A percentile compares a stretch with the other conserved stretches of the same genome.
phyloP scores from a whole-genome alignment of 257 asterid species.

The Solanum clarkiae region DNA sequence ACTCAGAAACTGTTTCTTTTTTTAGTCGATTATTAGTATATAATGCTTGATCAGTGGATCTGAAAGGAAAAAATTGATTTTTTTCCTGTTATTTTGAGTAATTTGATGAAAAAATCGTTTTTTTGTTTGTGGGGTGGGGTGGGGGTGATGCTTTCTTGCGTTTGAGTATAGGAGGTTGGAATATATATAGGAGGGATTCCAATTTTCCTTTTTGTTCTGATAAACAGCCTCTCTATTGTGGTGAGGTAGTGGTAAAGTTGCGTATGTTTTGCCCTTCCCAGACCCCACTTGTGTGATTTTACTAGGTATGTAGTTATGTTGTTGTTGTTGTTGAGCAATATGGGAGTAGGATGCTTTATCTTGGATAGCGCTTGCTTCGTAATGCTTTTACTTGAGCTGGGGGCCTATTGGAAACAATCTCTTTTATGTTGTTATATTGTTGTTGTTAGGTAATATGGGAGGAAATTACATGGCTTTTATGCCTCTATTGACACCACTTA shows the following conservation, averaged over 20 bases:
- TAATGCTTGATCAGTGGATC: not conserved
- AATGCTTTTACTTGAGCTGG: not conserved
- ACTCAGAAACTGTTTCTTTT: not conserved
- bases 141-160: not conserved
- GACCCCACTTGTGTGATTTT: no score
- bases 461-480: not conserved
- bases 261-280: no score
- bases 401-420: not conserved
- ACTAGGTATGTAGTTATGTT: no score
- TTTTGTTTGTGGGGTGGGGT: not conserved
- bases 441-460: not conserved
- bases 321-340: not conserved
- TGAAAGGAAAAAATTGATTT: not conserved
- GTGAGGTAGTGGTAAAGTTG: no score
- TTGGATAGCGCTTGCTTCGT: not conserved
- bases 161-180: not conserved
- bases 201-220: not conserved
- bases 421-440: not conserved
- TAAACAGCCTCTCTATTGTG: not conserved
- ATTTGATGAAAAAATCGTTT: not conserved
- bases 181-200: not conserved
- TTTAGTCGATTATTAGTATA: not conserved
- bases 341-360: not conserved
- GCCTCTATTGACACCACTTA: not conserved
- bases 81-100: not conserved